phyloP scores from a whole-genome alignment of 164 flowering plant species.

The Malania oleifera region DNA sequence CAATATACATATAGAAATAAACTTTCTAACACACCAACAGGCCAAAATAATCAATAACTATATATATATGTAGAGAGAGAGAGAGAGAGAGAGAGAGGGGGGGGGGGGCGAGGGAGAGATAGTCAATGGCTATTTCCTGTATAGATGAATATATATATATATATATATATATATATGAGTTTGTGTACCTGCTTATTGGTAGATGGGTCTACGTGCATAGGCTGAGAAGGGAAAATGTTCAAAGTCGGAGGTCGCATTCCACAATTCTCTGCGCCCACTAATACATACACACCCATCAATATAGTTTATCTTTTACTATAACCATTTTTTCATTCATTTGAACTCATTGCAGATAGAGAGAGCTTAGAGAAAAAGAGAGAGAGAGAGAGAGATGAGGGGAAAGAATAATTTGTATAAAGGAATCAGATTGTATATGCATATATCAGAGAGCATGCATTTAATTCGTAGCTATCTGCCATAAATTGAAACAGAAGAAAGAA shows the following conservation, averaged over 20 bases:
- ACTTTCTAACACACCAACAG: background rate
- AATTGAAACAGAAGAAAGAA: constrained; percentile 20
- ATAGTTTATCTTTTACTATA: no score
- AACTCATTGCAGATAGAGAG: background rate
- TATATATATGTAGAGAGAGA: no score
- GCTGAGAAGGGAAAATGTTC: constrained; percentile 98
- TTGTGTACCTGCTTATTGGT: no score
- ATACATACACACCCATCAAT: constrained; percentile 14
- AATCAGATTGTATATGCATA: no score
- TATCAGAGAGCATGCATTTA: constrained; percentile 38
- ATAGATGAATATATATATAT: background rate
- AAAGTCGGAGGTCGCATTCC: constrained; percentile 91
- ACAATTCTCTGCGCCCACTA: constrained; percentile 44
- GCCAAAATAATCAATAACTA: no score
- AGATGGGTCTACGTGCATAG: constrained; percentile 91
- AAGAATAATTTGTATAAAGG: constrained; percentile 7
- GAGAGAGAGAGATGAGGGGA: constrained; percentile 4
- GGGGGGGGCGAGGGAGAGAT: no score
- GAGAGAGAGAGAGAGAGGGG: no score
- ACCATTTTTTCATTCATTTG: background rate
- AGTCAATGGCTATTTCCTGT: no score
- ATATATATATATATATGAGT: constrained; percentile 19
- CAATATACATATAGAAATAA: no score
- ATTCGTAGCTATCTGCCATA: constrained; percentile 17
- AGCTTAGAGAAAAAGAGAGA: constrained; percentile 15